A percentile compares a stretch with the other conserved stretches of the same genome.
phyloP scores from a whole-genome alignment of 139 green algal genomes.

The Axilococcus clingmanii region DNA sequence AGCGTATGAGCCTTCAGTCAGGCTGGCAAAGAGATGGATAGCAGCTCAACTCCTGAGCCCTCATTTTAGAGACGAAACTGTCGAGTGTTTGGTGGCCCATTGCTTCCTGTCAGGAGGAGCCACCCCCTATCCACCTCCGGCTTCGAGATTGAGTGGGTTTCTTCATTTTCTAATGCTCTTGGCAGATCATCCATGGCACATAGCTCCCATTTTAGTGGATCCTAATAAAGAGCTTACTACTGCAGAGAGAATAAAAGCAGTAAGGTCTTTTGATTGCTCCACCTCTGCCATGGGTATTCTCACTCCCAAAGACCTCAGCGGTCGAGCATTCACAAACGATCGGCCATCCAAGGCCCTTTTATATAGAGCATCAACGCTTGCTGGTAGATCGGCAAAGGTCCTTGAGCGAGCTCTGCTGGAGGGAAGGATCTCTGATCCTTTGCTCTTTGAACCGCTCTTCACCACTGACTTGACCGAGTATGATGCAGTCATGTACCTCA shows the following conservation, averaged over 20 bases:
- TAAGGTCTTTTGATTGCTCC: too few species aligned
- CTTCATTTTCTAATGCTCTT: slow-evolving; percentile 64
- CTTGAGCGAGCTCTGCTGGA: slow-evolving; percentile 11
- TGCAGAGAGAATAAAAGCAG: background rate
- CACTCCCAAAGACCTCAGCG: slow-evolving; percentile 34
- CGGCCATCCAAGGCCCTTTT: slow-evolving; percentile 10
- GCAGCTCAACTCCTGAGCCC: slow-evolving; percentile 35
- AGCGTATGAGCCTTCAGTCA: slow-evolving; percentile 38
- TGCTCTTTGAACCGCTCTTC: slow-evolving; percentile 23
- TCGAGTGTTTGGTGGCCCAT: slow-evolving; percentile 57
- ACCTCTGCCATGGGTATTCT: slow-evolving; percentile 45
- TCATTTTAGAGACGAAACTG: slow-evolving; percentile 45
- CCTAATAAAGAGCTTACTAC: slow-evolving; percentile 34
- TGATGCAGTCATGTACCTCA: slow-evolving; percentile 47
- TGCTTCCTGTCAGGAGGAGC: slow-evolving; percentile 24
- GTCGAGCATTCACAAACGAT: slow-evolving; percentile 13
- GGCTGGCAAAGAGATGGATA: slow-evolving; percentile 57
- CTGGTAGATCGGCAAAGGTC: slow-evolving; percentile 1
- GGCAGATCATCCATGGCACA: slow-evolving; percentile 42
- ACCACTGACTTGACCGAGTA: slow-evolving; percentile 30
- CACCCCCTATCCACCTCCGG: slow-evolving; percentile 1
- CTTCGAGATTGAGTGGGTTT: slow-evolving; percentile 39
- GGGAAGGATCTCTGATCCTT: background rate
- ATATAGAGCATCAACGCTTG: slow-evolving; percentile 19
- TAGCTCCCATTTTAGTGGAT: slow-evolving; percentile 49